A percentile compares a stretch with the other conserved stretches of the same genome.
Conservation (phyloP, 73 alveolate genomes). For the Effrenium voratum region DNA sequence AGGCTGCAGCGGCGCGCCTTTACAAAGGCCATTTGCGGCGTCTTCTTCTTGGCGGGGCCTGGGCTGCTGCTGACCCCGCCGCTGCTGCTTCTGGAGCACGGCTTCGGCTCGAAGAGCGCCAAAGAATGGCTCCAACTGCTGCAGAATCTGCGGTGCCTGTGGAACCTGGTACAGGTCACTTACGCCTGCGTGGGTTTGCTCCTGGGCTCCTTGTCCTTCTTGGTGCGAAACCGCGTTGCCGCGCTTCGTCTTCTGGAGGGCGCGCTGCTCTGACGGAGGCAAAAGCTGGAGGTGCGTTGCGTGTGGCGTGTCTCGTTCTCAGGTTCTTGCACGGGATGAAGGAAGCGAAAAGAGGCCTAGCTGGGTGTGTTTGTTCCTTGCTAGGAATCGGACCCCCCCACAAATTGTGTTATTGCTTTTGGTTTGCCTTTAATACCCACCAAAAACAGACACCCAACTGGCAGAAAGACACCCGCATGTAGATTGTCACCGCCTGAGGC, state of each 20-base stretch:
- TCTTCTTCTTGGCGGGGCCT: conserved; percentile 40
- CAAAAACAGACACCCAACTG: no score
- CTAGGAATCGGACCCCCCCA: no score
- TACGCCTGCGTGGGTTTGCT: conserved; percentile 7
- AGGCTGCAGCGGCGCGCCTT: conserved; percentile 12
- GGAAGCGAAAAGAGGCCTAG: no score
- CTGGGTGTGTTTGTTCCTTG: no score
- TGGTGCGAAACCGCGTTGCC: conserved; percentile 9
- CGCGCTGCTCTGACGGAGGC: not conserved
- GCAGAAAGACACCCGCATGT: no score
- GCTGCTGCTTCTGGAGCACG: not conserved
- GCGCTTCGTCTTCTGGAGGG: not conserved
- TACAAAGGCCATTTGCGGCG: not conserved
- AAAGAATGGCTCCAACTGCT: not conserved
- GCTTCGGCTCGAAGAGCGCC: not conserved
- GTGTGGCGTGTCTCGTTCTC: not conserved
- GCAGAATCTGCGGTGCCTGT: conserved; percentile 3
- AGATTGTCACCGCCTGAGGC: no score
- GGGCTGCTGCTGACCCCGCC: conserved; percentile 39
- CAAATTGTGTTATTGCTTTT: no score
- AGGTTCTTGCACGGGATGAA: not conserved
- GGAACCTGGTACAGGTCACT: conserved; percentile 21
- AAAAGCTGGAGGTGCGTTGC: not conserved
- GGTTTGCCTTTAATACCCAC: no score
- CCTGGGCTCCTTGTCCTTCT: not conserved